Evolutionary conservation across 192 early-diverging fungal genomes (phyloP).

Genomic region (Linnemannia exigua): DNA sequence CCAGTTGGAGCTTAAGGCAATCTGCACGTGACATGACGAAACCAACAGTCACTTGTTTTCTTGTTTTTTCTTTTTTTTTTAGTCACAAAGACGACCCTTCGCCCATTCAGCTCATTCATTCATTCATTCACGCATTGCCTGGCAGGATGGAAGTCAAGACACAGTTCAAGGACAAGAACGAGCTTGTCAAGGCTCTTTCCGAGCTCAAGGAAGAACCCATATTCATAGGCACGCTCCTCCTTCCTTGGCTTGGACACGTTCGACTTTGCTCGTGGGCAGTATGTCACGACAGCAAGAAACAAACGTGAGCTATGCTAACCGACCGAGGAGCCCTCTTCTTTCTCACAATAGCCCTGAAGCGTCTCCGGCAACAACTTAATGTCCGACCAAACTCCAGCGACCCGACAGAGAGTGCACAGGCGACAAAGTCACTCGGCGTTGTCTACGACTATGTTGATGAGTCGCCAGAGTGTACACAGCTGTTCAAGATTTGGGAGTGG

Average conservation of each 20-base stretch:
- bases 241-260: not conserved
- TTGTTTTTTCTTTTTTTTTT: not conserved
- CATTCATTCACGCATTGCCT: slow-evolving; percentile 20
- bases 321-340: no score
- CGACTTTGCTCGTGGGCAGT: not conserved
- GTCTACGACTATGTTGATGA: slow-evolving; percentile 69
- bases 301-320: not conserved
- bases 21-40: not conserved
- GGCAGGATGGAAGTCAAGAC: slow-evolving; percentile 41
- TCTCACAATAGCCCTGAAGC: slow-evolving; percentile 28
- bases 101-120: slow-evolving; percentile 3
- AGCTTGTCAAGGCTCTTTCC: slow-evolving; percentile 51
- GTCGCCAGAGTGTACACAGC: slow-evolving; percentile 70
- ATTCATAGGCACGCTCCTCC: slow-evolving; percentile 26
- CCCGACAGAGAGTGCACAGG: slow-evolving; percentile 35
- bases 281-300: not conserved
- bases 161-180: slow-evolving; percentile 54
- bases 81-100: not conserved
- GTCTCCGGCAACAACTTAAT: slow-evolving; percentile 50
- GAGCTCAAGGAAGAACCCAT: slow-evolving; percentile 36
- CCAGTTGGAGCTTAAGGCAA: no score
- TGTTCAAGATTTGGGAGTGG: slow-evolving; percentile 76
- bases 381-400: slow-evolving; percentile 53
- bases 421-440: slow-evolving; percentile 34
- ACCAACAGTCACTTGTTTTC: not conserved